These are phyloP conservation scores for Serpula lacrymans DNA, from an alignment of 768 basidiomycete genomes.

Conservation along the genomic window DNA sequence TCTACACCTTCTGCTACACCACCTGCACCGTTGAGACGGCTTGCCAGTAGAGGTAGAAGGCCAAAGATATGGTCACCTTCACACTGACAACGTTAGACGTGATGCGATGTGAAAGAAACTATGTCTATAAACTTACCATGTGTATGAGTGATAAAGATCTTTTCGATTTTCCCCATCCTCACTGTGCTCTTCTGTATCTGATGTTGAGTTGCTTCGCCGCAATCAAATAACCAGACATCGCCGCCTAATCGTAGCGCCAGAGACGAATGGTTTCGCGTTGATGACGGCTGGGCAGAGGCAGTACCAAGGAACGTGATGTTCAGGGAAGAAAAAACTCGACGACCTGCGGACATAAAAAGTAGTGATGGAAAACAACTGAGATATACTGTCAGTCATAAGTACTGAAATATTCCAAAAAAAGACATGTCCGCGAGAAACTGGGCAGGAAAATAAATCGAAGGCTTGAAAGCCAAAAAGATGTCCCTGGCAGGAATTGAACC, in stretches of 20 bases:
- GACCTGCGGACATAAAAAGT: slow-evolving; percentile 6
- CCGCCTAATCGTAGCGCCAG: slow-evolving; percentile 62
- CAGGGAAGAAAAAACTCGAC: slow-evolving; percentile 30
- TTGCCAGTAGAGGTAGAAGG: slow-evolving; percentile 63
- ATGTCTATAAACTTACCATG: slow-evolving; percentile 72
- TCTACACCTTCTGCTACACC: slow-evolving; percentile 54
- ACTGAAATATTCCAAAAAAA: no score
- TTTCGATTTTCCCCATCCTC: slow-evolving; percentile 77
- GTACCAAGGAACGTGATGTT: slow-evolving; percentile 77
- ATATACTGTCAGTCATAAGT: no score
- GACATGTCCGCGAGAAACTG: no score
- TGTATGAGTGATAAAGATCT: slow-evolving; percentile 87
- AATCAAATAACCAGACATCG: slow-evolving; percentile 83
- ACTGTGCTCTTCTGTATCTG: slow-evolving; percentile 68
- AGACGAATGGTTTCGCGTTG: slow-evolving; percentile 75
- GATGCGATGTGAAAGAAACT: background rate
- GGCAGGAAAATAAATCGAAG: no score
- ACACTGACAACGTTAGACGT: background rate
- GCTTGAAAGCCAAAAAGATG: slow-evolving; percentile 21
- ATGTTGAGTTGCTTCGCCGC: slow-evolving; percentile 81
- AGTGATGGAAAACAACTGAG: background rate
- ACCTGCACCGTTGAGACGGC: slow-evolving; percentile 71
- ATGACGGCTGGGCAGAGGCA: slow-evolving; percentile 77
- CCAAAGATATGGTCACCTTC: slow-evolving; percentile 84
- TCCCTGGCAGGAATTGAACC: slow-evolving; percentile 38